Percentiles rank a stretch among this genome's conserved stretches.
phyloP scores from a whole-genome alignment of 2,329 filamentous ascomycete genomes.

The Simplicillium aogashimaense region DNA sequence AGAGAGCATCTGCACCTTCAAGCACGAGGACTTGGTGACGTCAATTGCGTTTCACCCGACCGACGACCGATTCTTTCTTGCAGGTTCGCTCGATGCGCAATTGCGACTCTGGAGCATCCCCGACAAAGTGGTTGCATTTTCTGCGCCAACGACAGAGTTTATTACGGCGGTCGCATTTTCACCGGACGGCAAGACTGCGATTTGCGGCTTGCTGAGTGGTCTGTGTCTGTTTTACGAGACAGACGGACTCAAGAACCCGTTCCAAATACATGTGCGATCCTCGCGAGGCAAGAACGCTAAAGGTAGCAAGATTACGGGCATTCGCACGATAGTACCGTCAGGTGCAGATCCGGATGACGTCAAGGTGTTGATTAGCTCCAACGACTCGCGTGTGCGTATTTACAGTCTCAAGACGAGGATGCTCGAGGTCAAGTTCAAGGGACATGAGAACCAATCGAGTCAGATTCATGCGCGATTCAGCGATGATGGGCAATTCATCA shows the following conservation, averaged over 20 bases:
- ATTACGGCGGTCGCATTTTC: slow-evolving; percentile 92
- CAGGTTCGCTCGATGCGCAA: slow-evolving; percentile 82
- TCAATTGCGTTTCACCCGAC: slow-evolving; percentile 89
- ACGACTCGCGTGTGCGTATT: slow-evolving; percentile 83
- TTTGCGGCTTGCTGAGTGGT: slow-evolving; percentile 79
- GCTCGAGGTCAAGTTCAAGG: slow-evolving; percentile 82
- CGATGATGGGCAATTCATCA: slow-evolving; percentile 76
- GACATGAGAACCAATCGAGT: slow-evolving; percentile 79
- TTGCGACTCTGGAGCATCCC: slow-evolving; percentile 93
- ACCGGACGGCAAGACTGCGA: slow-evolving; percentile 80
- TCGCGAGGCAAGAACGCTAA: slow-evolving; percentile 88
- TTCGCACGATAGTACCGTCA: slow-evolving; percentile 56
- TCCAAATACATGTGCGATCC: slow-evolving; percentile 87
- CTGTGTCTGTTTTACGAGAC: slow-evolving; percentile 88
- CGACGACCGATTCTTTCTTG: slow-evolving; percentile 94
- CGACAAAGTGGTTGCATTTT: slow-evolving; percentile 85
- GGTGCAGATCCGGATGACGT: slow-evolving; percentile 48
- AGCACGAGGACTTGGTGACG: slow-evolving; percentile 90
- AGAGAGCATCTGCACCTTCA: slow-evolving; percentile 88
- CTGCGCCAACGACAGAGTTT: slow-evolving; percentile 68
- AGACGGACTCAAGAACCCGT: slow-evolving; percentile 73
- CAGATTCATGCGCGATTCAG: slow-evolving; percentile 87
- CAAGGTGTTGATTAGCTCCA: slow-evolving; percentile 85
- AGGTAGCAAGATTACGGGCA: slow-evolving; percentile 94
- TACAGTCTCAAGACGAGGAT: slow-evolving; percentile 82